Conservation (phyloP, 2,329 filamentous ascomycete species). For the Chrysoporthe cubensis region DNA sequence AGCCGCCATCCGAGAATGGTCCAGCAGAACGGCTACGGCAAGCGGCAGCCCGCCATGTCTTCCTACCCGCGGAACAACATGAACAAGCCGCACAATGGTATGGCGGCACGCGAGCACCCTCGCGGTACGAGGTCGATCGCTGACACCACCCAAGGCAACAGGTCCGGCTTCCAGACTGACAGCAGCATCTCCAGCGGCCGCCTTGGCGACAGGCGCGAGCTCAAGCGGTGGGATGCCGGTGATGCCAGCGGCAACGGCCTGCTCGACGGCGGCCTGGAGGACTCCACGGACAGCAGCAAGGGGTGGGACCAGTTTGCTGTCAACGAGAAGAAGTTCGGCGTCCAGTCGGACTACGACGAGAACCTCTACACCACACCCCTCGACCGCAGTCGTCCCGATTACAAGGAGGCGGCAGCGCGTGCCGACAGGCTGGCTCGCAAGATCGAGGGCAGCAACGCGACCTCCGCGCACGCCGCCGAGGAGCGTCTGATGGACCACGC, state of each 20-base stretch:
- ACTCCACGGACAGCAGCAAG: slow-evolving; percentile 36
- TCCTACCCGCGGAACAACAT: slow-evolving; percentile 41
- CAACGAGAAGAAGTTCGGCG: slow-evolving; percentile 85
- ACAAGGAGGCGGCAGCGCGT: slow-evolving; percentile 74
- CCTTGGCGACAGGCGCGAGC: slow-evolving; percentile 69
- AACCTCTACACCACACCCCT: slow-evolving; percentile 93
- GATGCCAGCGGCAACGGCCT: slow-evolving; percentile 46
- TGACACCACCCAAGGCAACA: slow-evolving; percentile 56
- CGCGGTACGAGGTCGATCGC: slow-evolving; percentile 11
- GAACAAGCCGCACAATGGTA: slow-evolving; percentile 46
- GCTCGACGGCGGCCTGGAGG: slow-evolving; percentile 74
- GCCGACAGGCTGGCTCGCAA: slow-evolving; percentile 86
- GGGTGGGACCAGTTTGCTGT: slow-evolving; percentile 92
- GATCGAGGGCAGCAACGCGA: slow-evolving; percentile 76
- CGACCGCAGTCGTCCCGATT: slow-evolving; percentile 80
- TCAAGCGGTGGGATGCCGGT: slow-evolving; percentile 76
- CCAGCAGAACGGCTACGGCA: slow-evolving; percentile 39
- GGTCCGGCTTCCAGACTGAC: slow-evolving; percentile 80
- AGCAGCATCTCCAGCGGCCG: slow-evolving; percentile 81
- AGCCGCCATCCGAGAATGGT: slow-evolving; percentile 40
- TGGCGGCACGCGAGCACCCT: not conserved
- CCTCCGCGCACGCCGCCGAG: slow-evolving; percentile 85
- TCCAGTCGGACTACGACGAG: slow-evolving; percentile 91
- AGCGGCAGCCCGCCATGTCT: slow-evolving; percentile 39
- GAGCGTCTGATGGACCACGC: slow-evolving; percentile 77